These are phyloP conservation scores for Penicillium sp. DNA, from an alignment of 2,329 filamentous ascomycete genomes.

Conservation along the genomic window DNA sequence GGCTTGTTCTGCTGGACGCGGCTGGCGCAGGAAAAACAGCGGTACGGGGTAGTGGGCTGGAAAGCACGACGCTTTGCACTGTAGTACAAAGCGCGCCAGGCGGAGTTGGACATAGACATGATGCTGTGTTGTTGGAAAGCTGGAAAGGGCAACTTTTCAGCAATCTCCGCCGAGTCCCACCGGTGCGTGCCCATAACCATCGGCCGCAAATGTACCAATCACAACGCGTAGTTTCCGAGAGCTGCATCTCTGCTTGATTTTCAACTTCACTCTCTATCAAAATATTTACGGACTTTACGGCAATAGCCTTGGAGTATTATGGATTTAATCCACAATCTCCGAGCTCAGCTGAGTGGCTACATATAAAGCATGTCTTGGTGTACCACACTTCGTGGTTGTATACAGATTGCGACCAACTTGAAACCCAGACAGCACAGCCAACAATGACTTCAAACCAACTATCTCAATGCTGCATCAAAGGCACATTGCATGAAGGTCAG, in stretches of 20 bases:
- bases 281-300: not conserved
- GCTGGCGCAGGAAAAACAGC: slow-evolving; percentile 55
- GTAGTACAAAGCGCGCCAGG: slow-evolving; percentile 41
- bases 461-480: slow-evolving; percentile 16
- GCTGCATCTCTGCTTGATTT: not conserved
- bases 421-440: not conserved
- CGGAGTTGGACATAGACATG: slow-evolving; percentile 34
- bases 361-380: not conserved
- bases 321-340: not conserved
- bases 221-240: slow-evolving; percentile 5
- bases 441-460: slow-evolving; percentile 21
- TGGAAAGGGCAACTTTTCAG: slow-evolving; percentile 22
- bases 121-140: slow-evolving; percentile 7
- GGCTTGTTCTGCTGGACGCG: slow-evolving; percentile 42
- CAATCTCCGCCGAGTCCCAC: slow-evolving; percentile 16
- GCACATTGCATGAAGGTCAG: slow-evolving; percentile 20
- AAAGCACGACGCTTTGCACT: slow-evolving; percentile 34
- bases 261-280: too few species aligned
- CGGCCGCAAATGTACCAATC: slow-evolving; percentile 14
- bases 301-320: not conserved
- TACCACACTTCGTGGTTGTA: too few species aligned
- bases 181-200: slow-evolving; percentile 4
- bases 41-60: slow-evolving; percentile 37
- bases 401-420: not conserved
- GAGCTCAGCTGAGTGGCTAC: not conserved